Base-by-base conservation (phyloP, 108 stramenopile genomes). In the Poteriospumella lacustris region DNA sequence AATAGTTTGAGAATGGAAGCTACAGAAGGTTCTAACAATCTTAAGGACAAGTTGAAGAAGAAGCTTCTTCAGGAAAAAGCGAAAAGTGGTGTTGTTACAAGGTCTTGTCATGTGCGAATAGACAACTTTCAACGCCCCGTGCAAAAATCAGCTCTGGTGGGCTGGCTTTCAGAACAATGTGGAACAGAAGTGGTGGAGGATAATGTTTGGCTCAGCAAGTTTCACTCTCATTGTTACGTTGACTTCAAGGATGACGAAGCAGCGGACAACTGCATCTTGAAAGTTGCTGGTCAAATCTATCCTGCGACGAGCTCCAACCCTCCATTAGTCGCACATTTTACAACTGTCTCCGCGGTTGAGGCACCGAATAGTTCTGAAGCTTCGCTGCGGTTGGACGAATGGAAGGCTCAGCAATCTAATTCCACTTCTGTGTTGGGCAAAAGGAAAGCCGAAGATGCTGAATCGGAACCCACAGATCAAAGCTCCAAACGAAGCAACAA, bases 281-380 rank as follows among this genome's bases (percentile, higher is more conserved):
- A 19, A 64, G 3, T 64, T 5, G 36, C 60, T 19, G 60, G 60
- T 26, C 28, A 64, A 64, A 5, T 3, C 9, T 64, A 31, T 64
- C 60, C 60, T 31, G 28, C 60, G 3, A 64, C 60, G 5, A n/a
- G n/a, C n/a, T 31, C 15, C 60, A 31, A 5, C 33, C 3, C 60
- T 34, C 28, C 15, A 12, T 64, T 64, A 24, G 60, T 64, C 3
- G 60, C 24, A 34, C 15, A 64, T 24, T 64, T 12, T 24, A 64
- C 60, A 9, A 34, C 3, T 12, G 60, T 64, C 9, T 34, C 33
- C 36, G 60, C 31, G 3, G 60, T 34, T 12, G 12, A 64, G 9
- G 60, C 60, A 34, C 60, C 60, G 9, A 64, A 26, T 64, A 5
- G 5, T 64, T 24, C 31, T 64, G 60, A 64, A 64, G 60, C 60